These are phyloP conservation scores for Candida yuanshanica DNA, from an alignment of 805 yeast species.

Conservation along the genomic window DNA sequence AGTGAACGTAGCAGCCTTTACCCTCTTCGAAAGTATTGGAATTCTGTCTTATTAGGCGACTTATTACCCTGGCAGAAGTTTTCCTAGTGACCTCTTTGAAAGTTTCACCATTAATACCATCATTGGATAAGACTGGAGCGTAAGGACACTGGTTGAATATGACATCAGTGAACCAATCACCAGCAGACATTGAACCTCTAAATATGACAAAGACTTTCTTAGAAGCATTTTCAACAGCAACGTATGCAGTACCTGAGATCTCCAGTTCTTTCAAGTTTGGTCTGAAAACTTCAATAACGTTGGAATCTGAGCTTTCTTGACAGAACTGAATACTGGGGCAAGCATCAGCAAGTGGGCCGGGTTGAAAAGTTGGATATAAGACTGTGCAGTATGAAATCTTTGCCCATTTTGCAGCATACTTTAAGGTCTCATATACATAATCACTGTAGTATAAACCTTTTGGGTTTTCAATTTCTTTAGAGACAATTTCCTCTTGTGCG, in stretches of 20 bases:
- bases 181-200: conserved; percentile 57
- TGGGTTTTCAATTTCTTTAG: too few relatives aligned
- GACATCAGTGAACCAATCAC: conserved; percentile 61
- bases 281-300: conserved; percentile 6
- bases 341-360: conserved; percentile 4
- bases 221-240: conserved; percentile 41
- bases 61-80: background rate
- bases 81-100: background rate
- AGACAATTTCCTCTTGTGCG: too few relatives aligned
- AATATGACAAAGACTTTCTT: conserved; percentile 44
- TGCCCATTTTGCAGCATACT: conserved; percentile 6
- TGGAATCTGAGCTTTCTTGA: conserved; percentile 2
- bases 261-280: conserved; percentile 26
- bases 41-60: background rate
- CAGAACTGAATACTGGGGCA: conserved; percentile 13
- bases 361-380: conserved; percentile 2
- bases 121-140: conserved; percentile 30
- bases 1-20: conserved; percentile 51
- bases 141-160: conserved; percentile 41
- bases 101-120: background rate
- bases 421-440: conserved; percentile 1
- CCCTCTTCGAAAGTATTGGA: conserved; percentile 28
- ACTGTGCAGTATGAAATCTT: conserved; percentile 8
- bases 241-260: conserved; percentile 48
- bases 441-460: background rate